Evolutionary conservation across 148 eudicot species (phyloP).

Genomic region (Tetragonia tetragonoides): DNA sequence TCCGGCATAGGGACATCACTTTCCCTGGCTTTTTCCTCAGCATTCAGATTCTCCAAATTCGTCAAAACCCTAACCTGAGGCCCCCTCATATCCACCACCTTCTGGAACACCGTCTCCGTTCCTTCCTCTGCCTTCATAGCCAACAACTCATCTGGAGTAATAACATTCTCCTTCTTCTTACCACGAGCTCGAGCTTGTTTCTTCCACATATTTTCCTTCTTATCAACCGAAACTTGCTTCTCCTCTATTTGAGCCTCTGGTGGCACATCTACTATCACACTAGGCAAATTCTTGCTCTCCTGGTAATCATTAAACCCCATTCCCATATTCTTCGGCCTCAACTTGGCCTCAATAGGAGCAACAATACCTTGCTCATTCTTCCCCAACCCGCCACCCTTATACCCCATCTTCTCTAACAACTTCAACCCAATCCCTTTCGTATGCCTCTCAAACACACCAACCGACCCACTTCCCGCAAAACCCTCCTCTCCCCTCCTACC

Average conservation of each 20-base stretch:
- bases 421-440: conserved; percentile 82
- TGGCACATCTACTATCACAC: conserved; percentile 16
- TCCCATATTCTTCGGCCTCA: conserved; percentile 85
- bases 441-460: conserved; percentile 67
- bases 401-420: conserved; percentile 78
- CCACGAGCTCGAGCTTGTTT: conserved; percentile 46
- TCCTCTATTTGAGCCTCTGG: conserved; percentile 43
- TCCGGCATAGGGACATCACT: conserved; percentile 85
- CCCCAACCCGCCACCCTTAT: conserved; percentile 83
- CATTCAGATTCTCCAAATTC: conserved; percentile 78
- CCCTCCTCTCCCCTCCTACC: conserved; percentile 34
- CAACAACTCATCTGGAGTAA: conserved; percentile 79
- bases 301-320: conserved; percentile 81
- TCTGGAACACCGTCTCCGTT: conserved; percentile 53
- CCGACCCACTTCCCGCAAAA: conserved; percentile 30
- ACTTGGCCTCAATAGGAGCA: conserved; percentile 74
- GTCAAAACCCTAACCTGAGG: conserved; percentile 85
- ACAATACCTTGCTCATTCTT: conserved; percentile 78
- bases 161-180: conserved; percentile 52
- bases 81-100: conserved; percentile 90
- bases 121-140: conserved; percentile 72
- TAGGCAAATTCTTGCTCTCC: conserved; percentile 46
- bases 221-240: conserved; percentile 36
- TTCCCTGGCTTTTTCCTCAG: conserved; percentile 69
- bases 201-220: conserved; percentile 59